Evolutionary conservation across 2,329 filamentous ascomycete genomes (phyloP).

Genomic region (Fusarium drepaniforme): DNA sequence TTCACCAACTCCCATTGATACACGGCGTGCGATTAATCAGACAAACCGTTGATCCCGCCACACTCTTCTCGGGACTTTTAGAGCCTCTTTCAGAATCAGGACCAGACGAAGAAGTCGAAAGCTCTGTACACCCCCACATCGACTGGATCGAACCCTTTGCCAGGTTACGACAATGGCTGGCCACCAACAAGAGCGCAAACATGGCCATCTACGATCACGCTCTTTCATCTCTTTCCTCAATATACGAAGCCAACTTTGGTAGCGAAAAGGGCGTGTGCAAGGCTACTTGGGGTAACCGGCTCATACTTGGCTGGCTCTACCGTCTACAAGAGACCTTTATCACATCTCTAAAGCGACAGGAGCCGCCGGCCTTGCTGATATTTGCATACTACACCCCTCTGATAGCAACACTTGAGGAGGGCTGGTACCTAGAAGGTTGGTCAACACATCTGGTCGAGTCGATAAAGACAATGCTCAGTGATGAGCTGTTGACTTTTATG

Average conservation of each 20-base stretch:
- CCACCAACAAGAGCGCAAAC: neutral
- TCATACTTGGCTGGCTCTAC: neutral
- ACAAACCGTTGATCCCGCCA: neutral
- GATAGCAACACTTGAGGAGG: neutral
- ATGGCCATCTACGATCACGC: neutral
- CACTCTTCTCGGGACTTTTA: neutral
- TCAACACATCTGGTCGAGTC: neutral
- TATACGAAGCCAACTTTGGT: neutral
- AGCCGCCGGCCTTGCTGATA: neutral
- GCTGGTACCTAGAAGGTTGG: neutral
- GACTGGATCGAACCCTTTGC: neutral
- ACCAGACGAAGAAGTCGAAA: neutral
- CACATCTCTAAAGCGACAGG: neutral
- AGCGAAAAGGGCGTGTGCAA: neutral
- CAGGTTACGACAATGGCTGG: neutral
- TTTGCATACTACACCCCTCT: neutral
- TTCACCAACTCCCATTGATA: neutral
- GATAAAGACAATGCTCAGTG: neutral
- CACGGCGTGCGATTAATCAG: neutral
- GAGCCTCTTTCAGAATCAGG: neutral
- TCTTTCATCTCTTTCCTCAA: neutral
- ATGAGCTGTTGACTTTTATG: neutral
- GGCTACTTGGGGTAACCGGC: neutral
- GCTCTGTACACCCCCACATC: neutral
- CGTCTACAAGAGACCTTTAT: neutral